Evolutionary conservation across 345 rosid species (phyloP), one percentile per base, ranked within the genome.

Genomic region (Trapa incisa): DNA sequence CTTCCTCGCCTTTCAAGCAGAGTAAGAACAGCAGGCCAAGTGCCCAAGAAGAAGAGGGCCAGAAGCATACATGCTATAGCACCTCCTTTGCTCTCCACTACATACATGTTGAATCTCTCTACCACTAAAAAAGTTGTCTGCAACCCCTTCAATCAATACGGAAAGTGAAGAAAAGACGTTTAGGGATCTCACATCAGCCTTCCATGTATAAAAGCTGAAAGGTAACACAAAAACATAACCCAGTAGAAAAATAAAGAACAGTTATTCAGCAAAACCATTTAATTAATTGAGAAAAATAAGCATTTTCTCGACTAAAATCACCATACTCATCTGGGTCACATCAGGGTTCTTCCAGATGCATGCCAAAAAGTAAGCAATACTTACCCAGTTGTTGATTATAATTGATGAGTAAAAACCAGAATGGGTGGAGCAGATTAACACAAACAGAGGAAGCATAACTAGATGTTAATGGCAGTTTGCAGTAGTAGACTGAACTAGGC

Each of bases 21-120:
- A 67, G 91, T 84, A 73, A 92, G 47, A 47, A 89, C 14, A 70
- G 91, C 98, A 68, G 95, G 98, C 92, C 92, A 92, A 69, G 96
- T 89, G 33, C 98, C 96, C 69, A 92, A 71, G 76, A 85, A 87
- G 64, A 85, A 66, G 45, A 92, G 76, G 61, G 92, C 79, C 6
- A 89, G 75, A 61, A 84, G 67, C 86, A 89, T 82, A 65, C 98
- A 89, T 68, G 67, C 71, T 53, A 92, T 85, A 61, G 92, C 98
- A 52, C 91, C 98, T 67, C 77, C 92, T 82, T 87, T 87, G 86
- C 90, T 89, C 79, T 84, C 90, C 72, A 92, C 85, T 53, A 85
- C 15, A 81, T 78, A 89, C 88, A 92, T 88, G 56, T 75, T 32
- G 13, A 35, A 58, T 14, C 63, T 32, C 37, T 58, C 15, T 32